A percentile compares a stretch with the other conserved stretches of the same genome.
phyloP scores from a whole-genome alignment of 2,329 filamentous ascomycete species.

The Ceratocystis lukuohia region DNA sequence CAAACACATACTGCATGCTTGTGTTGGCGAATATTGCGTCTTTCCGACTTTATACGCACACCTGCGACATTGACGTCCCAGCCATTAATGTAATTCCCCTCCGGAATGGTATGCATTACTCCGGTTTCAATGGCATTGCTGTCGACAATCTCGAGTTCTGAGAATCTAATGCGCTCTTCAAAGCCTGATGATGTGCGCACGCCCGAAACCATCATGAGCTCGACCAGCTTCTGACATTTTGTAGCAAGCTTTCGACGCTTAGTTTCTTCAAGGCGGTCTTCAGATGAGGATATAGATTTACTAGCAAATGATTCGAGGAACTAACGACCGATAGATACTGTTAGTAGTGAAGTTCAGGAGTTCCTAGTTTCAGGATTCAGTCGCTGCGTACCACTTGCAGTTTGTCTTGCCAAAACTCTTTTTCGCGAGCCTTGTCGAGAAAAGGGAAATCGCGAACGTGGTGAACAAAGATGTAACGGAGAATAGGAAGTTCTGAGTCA shows the following conservation, averaged over 20 bases:
- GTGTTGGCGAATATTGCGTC: conserved; percentile 78
- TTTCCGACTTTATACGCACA: conserved; percentile 66
- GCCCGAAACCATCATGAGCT: conserved; percentile 99
- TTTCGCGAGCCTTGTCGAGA: conserved; percentile 88
- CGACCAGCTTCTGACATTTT: conserved; percentile 90
- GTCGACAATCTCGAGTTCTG: conserved; percentile 93
- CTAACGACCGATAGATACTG: conserved; percentile 32
- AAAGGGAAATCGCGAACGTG: conserved; percentile 98
- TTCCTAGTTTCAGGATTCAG: conserved; percentile 23
- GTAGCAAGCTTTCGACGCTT: conserved; percentile 83
- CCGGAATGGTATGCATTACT: conserved; percentile 70
- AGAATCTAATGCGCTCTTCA: conserved; percentile 91
- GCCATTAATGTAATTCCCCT: conserved; percentile 83
- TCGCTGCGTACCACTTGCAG: conserved; percentile 61
- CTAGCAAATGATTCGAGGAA: conserved; percentile 95
- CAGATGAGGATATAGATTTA: conserved; percentile 93
- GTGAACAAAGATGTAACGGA: conserved; percentile 94
- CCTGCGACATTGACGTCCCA: conserved; percentile 96
- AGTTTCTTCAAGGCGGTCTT: conserved; percentile 89
- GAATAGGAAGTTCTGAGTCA: conserved; percentile 83
- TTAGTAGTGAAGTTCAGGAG: neutral
- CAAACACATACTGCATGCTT: conserved; percentile 62
- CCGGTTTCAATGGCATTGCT: conserved; percentile 84
- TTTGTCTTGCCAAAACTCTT: conserved; percentile 99
- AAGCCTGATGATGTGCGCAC: conserved; percentile 92